A percentile compares a stretch with the other conserved stretches of the same genome.
Evolutionary conservation across 257 asterid genomes (phyloP).

Genomic region (Cruciata laevipes): DNA sequence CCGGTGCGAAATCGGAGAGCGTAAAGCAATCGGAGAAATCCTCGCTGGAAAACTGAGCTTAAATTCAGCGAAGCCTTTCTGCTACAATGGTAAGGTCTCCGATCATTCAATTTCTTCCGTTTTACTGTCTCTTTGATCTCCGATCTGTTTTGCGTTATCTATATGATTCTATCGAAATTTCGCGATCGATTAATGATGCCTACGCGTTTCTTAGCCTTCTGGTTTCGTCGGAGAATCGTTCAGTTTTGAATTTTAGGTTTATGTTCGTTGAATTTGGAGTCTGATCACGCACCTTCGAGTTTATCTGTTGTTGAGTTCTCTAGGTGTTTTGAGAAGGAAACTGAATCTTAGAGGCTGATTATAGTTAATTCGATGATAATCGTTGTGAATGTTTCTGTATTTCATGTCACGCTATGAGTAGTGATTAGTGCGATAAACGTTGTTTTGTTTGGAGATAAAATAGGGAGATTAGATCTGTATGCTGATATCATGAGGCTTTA

Average conservation of each 20-base stretch:
- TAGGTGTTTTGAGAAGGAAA: background rate
- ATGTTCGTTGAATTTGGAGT: background rate
- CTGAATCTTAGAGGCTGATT: background rate
- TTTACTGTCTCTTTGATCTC: background rate
- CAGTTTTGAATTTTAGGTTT: background rate
- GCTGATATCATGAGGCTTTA: background rate
- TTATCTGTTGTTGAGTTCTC: background rate
- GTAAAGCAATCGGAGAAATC: background rate
- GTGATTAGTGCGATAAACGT: background rate
- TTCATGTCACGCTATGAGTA: background rate
- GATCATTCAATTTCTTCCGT: background rate
- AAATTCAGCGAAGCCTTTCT: background rate
- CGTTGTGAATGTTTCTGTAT: background rate
- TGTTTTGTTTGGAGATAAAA: background rate
- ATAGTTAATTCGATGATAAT: background rate
- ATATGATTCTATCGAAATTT: background rate
- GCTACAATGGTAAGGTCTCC: background rate
- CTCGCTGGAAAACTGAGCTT: background rate
- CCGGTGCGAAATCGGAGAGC: background rate
- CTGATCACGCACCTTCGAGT: background rate
- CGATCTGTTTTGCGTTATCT: background rate
- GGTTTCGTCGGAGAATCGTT: background rate
- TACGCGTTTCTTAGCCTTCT: background rate
- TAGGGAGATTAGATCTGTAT: background rate
- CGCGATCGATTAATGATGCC: background rate